These are phyloP conservation scores for Athelia sp. DNA, from an alignment of 1,284 basidiomycete genomes.

Conservation along the genomic window DNA sequence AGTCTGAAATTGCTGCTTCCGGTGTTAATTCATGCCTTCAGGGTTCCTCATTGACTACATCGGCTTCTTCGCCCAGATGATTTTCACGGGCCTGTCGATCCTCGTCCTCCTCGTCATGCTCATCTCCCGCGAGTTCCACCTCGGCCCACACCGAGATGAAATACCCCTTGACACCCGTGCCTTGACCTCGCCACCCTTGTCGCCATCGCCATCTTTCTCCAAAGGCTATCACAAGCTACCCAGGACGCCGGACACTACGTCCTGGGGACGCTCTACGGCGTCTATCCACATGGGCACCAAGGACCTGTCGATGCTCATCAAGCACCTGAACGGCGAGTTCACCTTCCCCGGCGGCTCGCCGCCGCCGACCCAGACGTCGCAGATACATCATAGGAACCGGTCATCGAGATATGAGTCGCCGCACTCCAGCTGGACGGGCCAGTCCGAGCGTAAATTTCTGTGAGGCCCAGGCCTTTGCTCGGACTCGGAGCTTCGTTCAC, in stretches of 20 bases:
- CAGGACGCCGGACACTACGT: slow-evolving; percentile 1
- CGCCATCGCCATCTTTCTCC: background rate
- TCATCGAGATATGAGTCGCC: background rate
- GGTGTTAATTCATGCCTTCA: slow-evolving; percentile 14
- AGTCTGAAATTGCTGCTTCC: background rate
- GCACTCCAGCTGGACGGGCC: too few species aligned
- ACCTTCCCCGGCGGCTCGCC: background rate
- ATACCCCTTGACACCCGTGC: background rate
- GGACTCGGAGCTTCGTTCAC: too few species aligned
- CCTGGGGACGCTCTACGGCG: background rate
- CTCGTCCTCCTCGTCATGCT: slow-evolving; percentile 38
- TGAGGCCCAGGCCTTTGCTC: too few species aligned
- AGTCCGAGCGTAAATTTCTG: too few species aligned
- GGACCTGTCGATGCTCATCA: background rate
- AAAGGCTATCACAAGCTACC: background rate
- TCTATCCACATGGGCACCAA: background rate
- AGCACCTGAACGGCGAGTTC: background rate
- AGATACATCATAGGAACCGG: background rate
- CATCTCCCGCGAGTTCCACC: slow-evolving; percentile 37
- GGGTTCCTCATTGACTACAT: slow-evolving; percentile 49
- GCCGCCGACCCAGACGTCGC: too few species aligned
- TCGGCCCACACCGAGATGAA: background rate
- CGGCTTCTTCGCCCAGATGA: slow-evolving; percentile 55
- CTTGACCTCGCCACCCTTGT: background rate
- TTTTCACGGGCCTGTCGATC: slow-evolving; percentile 36